Evolutionary conservation across 2,329 filamentous ascomycete genomes (phyloP).

Genomic region (Sclerotinia subarctica): DNA sequence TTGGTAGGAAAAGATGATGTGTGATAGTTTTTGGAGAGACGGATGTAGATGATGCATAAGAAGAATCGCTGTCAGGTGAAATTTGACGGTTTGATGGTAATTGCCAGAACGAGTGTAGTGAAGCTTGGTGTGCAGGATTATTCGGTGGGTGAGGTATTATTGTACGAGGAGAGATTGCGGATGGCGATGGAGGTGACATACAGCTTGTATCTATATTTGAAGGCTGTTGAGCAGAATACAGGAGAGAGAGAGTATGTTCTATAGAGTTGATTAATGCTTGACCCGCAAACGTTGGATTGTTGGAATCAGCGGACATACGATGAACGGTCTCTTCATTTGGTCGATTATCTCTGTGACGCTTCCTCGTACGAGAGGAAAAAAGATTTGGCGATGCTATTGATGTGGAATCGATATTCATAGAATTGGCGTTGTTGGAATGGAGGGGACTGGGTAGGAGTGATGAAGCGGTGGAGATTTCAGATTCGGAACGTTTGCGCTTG

Average conservation of each 20-base stretch:
- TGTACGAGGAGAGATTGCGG: constrained; percentile 26
- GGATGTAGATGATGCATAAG: constrained; percentile 30
- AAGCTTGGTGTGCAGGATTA: constrained; percentile 44
- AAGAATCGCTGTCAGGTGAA: constrained; percentile 36
- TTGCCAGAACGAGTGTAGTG: constrained; percentile 61
- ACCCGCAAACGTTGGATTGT: background rate
- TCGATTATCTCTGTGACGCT: constrained; percentile 57
- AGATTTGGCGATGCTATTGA: constrained; percentile 42
- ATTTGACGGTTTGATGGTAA: constrained; percentile 42
- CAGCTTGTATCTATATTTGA: constrained; percentile 31
- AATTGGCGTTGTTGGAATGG: constrained; percentile 39
- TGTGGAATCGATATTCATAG: constrained; percentile 38
- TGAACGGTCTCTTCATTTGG: constrained; percentile 51
- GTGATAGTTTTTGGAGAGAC: constrained; percentile 22
- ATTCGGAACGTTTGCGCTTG: constrained; percentile 63
- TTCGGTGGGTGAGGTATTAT: constrained; percentile 25
- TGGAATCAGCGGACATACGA: constrained; percentile 28
- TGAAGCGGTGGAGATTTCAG: constrained; percentile 51
- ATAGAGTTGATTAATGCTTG: constrained; percentile 23
- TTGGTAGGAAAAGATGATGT: constrained; percentile 31
- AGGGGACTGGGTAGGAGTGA: constrained; percentile 42
- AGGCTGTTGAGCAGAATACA: constrained; percentile 54
- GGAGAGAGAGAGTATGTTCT: constrained; percentile 53
- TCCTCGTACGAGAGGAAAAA: constrained; percentile 56
- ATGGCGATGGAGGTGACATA: constrained; percentile 23